Conservation (phyloP, 257 asterid species). For the Nicotiana otophora region DNA sequence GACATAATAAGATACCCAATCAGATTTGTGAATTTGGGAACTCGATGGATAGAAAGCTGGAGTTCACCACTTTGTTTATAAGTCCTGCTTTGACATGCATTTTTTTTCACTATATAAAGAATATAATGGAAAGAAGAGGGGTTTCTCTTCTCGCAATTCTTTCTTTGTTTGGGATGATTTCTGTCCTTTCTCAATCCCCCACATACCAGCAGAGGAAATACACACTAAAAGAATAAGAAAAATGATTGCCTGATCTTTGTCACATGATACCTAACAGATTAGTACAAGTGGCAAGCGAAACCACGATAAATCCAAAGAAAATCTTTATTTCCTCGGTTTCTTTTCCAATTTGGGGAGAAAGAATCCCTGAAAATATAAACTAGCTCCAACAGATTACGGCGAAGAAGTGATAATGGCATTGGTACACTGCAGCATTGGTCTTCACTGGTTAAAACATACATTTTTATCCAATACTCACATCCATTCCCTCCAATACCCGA, state of each 20-base stretch:
- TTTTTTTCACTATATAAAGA: background rate
- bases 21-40: background rate
- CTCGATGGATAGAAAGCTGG: background rate
- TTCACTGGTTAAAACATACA: background rate
- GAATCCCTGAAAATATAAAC: background rate
- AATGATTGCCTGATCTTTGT: too few relatives aligned
- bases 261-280: background rate
- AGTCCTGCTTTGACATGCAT: background rate
- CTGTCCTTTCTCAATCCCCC: too few relatives aligned
- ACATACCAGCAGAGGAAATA: too few relatives aligned
- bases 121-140: background rate
- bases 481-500: background rate
- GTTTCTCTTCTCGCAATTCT: too few relatives aligned
- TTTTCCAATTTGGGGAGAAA: background rate
- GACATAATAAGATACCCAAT: background rate
- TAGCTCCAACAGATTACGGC: background rate
- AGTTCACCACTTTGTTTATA: background rate
- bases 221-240: too few relatives aligned
- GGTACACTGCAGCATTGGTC: background rate
- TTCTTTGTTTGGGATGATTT: too few relatives aligned
- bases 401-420: background rate
- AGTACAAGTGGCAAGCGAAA: background rate
- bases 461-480: background rate
- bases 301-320: background rate
- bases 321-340: background rate